Conservation (phyloP, 2,329 filamentous ascomycete species). For the Fusarium sp. region DNA sequence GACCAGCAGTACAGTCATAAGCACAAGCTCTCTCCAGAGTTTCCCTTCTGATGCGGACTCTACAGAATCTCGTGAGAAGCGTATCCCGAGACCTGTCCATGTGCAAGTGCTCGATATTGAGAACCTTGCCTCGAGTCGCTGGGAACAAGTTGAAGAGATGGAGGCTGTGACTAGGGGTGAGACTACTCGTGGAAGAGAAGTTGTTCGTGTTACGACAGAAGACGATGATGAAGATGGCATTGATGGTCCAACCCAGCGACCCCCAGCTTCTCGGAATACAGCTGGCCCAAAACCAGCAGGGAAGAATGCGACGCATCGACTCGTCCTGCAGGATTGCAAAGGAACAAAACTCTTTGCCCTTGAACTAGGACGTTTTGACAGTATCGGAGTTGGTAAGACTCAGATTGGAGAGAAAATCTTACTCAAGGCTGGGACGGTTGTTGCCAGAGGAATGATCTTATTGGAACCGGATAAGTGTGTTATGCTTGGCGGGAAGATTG, state of each 20-base stretch:
- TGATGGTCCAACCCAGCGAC: slow-evolving; percentile 46
- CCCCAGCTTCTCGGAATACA: slow-evolving; percentile 3
- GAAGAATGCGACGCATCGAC: slow-evolving; percentile 73
- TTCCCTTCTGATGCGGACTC: slow-evolving; percentile 65
- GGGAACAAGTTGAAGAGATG: slow-evolving; percentile 87
- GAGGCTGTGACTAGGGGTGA: slow-evolving; percentile 78
- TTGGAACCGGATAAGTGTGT: slow-evolving; percentile 73
- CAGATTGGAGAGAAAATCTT: slow-evolving; percentile 84
- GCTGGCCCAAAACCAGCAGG: slow-evolving; percentile 34
- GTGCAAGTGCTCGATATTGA: slow-evolving; percentile 89
- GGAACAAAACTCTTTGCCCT: slow-evolving; percentile 75
- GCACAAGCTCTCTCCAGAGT: slow-evolving; percentile 48
- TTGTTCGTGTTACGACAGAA: slow-evolving; percentile 71
- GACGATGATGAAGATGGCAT: slow-evolving; percentile 56
- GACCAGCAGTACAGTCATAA: slow-evolving; percentile 58
- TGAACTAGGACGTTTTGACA: slow-evolving; percentile 73
- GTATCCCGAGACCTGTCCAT: slow-evolving; percentile 68
- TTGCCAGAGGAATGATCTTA: slow-evolving; percentile 80
- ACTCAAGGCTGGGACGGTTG: slow-evolving; percentile 68
- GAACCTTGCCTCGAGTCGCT: slow-evolving; percentile 79
- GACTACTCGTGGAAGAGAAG: slow-evolving; percentile 77
- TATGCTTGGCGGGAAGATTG: slow-evolving; percentile 89
- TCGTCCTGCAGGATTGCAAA: slow-evolving; percentile 81
- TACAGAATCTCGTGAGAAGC: slow-evolving; percentile 61
- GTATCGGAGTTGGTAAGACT: slow-evolving; percentile 69